Conservation (phyloP, 2,329 filamentous ascomycete species). For the Dactylella cylindrospora region DNA sequence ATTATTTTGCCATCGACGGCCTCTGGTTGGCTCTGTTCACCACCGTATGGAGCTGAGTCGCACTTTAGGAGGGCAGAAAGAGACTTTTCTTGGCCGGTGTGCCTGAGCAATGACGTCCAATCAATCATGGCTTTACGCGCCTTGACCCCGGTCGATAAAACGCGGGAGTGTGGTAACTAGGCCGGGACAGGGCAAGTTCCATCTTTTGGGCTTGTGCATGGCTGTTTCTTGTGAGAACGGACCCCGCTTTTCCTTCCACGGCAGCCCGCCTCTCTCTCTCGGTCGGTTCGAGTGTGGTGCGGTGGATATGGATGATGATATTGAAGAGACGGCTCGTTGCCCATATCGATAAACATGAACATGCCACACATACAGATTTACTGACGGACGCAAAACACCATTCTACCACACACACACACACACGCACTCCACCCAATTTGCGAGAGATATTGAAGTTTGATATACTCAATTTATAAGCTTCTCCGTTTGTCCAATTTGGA, state of each 20-base stretch:
- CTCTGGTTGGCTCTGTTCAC: constrained; percentile 31
- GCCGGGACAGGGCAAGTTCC: constrained; percentile 42
- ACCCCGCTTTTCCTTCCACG: constrained; percentile 36
- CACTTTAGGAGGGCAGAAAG: constrained; percentile 18
- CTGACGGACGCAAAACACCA: too few species aligned
- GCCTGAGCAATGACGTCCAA: constrained; percentile 42
- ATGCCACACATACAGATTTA: too few species aligned
- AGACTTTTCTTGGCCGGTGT: constrained; percentile 31
- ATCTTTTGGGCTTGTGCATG: constrained; percentile 39
- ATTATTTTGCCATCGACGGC: constrained; percentile 37
- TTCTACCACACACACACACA: too few species aligned
- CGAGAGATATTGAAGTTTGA: too few species aligned
- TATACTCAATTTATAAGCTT: too few species aligned
- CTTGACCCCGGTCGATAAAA: constrained; percentile 37
- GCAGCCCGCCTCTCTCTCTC: too few species aligned
- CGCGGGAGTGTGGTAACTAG: constrained; percentile 44
- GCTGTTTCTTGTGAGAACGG: constrained; percentile 18
- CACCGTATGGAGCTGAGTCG: constrained; percentile 21
- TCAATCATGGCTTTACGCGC: constrained; percentile 38
- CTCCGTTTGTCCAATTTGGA: too few species aligned
- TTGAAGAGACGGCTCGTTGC: too few species aligned
- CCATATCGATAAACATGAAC: too few species aligned
- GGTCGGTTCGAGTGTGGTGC: too few species aligned
- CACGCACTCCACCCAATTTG: too few species aligned
- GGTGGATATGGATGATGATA: too few species aligned